Conservation (phyloP, 441 rosid genomes). For the Biscutella auriculata region DNA sequence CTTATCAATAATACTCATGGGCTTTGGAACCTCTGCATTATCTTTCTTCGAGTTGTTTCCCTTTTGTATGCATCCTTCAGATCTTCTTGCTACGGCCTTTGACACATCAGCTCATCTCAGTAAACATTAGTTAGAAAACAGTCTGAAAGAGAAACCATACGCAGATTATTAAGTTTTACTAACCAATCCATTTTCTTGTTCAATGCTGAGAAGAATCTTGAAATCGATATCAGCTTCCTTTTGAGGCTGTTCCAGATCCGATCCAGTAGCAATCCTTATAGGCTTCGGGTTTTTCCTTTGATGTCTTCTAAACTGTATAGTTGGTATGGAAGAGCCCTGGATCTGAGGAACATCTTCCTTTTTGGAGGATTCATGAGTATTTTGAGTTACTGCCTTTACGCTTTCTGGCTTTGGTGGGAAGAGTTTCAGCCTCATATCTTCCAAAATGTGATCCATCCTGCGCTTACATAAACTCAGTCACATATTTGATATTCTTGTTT, state of each 20-base stretch:
- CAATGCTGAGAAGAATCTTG: neutral
- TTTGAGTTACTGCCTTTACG: neutral
- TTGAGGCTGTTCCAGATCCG: neutral
- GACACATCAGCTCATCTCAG: neutral
- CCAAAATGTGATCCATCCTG: neutral
- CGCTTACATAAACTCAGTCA: neutral
- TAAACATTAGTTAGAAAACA: neutral
- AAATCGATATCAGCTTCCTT: neutral
- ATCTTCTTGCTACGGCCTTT: constrained; percentile 1
- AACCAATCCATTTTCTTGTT: constrained; percentile 16
- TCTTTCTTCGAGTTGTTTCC: neutral
- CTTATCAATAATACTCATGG: no score
- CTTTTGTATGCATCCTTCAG: neutral
- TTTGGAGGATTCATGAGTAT: no score
- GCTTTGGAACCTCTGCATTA: neutral
- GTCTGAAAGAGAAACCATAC: neutral
- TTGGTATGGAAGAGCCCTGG: neutral
- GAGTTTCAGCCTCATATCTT: neutral
- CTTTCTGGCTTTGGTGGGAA: neutral
- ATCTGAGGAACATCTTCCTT: neutral
- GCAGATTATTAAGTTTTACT: neutral
- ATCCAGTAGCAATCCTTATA: neutral
- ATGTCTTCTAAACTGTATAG: neutral
- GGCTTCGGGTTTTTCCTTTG: neutral
- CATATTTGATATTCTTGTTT: neutral